A percentile compares a stretch with the other conserved stretches of the same genome.
Evolutionary conservation across 495 filamentous ascomycete genomes (phyloP).

Genomic region (Aspergillus cavernicola): DNA sequence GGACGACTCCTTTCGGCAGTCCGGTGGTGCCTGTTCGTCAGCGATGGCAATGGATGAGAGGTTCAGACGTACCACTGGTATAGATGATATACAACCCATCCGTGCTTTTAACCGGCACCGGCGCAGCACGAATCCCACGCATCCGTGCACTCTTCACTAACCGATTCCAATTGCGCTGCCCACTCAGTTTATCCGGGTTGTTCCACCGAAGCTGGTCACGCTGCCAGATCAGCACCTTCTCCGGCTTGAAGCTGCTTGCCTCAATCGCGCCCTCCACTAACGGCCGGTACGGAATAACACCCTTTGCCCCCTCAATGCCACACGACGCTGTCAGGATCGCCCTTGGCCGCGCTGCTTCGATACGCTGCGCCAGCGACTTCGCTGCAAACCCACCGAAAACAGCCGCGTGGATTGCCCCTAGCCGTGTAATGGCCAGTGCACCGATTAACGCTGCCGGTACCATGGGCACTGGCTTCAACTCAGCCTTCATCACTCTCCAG

Average conservation of each 20-base stretch:
- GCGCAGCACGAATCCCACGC: constrained; percentile 59
- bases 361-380: constrained; percentile 77
- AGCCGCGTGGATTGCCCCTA: constrained; percentile 86
- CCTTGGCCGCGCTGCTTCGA: constrained; percentile 73
- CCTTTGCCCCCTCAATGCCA: constrained; percentile 84
- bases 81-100: constrained; percentile 91
- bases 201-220: constrained; percentile 74
- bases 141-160: constrained; percentile 64
- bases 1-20: constrained; percentile 80
- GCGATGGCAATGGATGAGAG: background rate
- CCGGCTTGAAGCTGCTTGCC: constrained; percentile 58
- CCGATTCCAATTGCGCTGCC: constrained; percentile 76
- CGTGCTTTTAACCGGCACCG: constrained; percentile 71
- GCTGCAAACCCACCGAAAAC: constrained; percentile 92
- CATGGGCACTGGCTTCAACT: constrained; percentile 77
- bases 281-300: constrained; percentile 64
- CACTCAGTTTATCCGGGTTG: constrained; percentile 54
- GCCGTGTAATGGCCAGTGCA: constrained; percentile 72
- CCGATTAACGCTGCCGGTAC: constrained; percentile 84
- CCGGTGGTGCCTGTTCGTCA: constrained; percentile 67
- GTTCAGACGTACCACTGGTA: constrained; percentile 53
- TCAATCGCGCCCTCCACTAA: constrained; percentile 66
- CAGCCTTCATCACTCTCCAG: background rate
- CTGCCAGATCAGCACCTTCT: constrained; percentile 71
- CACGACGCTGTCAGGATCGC: constrained; percentile 85